A percentile compares a stretch with the other conserved stretches of the same genome.
Evolutionary conservation across 257 asterid genomes (phyloP).

Genomic region (Solanum sejunctum): DNA sequence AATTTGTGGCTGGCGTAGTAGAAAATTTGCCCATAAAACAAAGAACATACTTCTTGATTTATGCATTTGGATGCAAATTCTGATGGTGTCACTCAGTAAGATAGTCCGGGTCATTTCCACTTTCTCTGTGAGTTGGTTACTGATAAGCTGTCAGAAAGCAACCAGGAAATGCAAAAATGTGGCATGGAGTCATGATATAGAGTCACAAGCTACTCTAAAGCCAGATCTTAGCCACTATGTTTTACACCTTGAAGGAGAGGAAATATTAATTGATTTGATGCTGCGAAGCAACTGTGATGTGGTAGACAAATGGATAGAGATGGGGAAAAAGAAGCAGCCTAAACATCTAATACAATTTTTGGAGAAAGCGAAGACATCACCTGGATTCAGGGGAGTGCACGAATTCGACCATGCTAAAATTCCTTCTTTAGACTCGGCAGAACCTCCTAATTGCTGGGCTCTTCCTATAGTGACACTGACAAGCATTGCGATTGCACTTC

Average conservation of each 20-base stretch:
- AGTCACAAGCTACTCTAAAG: slow-evolving; percentile 9
- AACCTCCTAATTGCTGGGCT: slow-evolving; percentile 84
- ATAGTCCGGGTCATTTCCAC: slow-evolving; percentile 43
- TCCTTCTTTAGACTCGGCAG: slow-evolving; percentile 42
- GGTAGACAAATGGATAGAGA: slow-evolving; percentile 40
- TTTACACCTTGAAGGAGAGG: slow-evolving; percentile 78
- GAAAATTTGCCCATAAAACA: slow-evolving; percentile 29
- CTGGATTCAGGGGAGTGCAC: slow-evolving; percentile 43
- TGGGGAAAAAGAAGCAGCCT: slow-evolving; percentile 62
- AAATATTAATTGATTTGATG: slow-evolving; percentile 50
- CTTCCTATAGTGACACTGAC: slow-evolving; percentile 60
- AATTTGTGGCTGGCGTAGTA: slow-evolving; percentile 19
- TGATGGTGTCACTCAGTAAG: slow-evolving; percentile 51
- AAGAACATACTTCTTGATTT: slow-evolving; percentile 25
- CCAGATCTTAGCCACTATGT: slow-evolving; percentile 47
- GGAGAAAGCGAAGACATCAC: slow-evolving; percentile 24
- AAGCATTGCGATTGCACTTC: slow-evolving; percentile 25
- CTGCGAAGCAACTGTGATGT: slow-evolving; percentile 39
- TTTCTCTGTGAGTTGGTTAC: slow-evolving; percentile 14
- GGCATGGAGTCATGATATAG: slow-evolving; percentile 12
- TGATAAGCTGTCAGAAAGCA: slow-evolving; percentile 18
- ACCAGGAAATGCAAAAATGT: slow-evolving; percentile 6
- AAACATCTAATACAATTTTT: slow-evolving; percentile 29
- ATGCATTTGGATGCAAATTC: slow-evolving; percentile 44
- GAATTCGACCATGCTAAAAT: slow-evolving; percentile 42